Base-by-base conservation (phyloP, 768 basidiomycete species). In the Clavaria fumosa region DNA sequence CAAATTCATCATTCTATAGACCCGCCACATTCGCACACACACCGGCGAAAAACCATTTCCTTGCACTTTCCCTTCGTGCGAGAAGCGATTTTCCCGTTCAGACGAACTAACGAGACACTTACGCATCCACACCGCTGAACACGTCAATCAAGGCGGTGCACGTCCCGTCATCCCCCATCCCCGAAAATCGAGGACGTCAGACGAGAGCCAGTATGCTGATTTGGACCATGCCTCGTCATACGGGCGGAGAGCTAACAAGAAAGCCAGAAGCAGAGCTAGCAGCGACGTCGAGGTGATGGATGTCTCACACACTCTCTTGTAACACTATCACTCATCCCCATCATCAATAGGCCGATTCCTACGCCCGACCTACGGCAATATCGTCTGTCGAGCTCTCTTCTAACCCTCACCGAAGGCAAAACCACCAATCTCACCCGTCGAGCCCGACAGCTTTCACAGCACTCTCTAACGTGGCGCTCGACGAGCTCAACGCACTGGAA, bases 1-100 rank as follows among this genome's bases (percentile, higher is more conserved):
- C 19, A 35, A 19, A 26, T 28, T 23, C 38, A 38, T 45, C 38
- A 41, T 41, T 42, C 42, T 43, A 19, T 56, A 97, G 86, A 99
- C 93, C 14, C 80, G 93, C 44, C 93, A 99, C 53, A 95, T 96
- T 38, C 81, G 93, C 42, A 99, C 91, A 0, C 93, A 99, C 57
- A 99, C 93, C 0, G 93, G 93, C 51, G 93, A 99, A 61, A 96
- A 95, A 49, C 93, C 93, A 2, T 96, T 96, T 50, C 70, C 74
- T 15, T 99, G 93, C 70, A 78, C 75, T 1, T 85, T 78, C 55
- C 76, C 85, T 3, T 73, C 77, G n/a, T 99, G 93, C 69, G 91
- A 95, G 59, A 99, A 97, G 57, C 81, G 90, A 4, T 99, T 99
- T 58, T 90, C 86, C 12, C 78, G 93, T 42, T 89, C 86, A n/a